Evolutionary conservation across 768 basidiomycete species (phyloP).

Genomic region (Leccinum boreale): DNA sequence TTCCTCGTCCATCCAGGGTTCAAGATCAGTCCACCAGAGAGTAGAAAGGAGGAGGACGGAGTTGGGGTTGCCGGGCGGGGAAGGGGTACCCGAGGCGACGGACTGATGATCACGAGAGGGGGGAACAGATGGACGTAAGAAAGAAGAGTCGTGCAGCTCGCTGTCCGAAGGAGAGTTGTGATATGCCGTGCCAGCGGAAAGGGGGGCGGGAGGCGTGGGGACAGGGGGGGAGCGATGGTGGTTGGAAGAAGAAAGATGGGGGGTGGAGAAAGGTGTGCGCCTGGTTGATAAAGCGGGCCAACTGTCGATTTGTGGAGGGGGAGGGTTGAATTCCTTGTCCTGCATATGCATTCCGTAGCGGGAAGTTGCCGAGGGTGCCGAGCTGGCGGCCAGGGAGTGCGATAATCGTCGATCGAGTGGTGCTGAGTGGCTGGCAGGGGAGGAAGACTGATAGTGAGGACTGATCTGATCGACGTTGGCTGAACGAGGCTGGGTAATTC

Average conservation of each 20-base stretch:
- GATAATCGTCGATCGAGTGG: slow-evolving; percentile 24
- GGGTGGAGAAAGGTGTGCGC: slow-evolving; percentile 25
- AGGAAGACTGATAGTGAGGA: slow-evolving; percentile 11
- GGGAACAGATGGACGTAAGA: slow-evolving; percentile 17
- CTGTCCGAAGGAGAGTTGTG: slow-evolving; percentile 17
- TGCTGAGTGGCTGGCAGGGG: slow-evolving; percentile 6
- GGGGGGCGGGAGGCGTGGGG: slow-evolving; percentile 21
- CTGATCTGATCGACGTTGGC: slow-evolving; percentile 28
- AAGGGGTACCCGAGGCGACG: slow-evolving; percentile 10
- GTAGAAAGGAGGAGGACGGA: slow-evolving; percentile 49
- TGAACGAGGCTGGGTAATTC: slow-evolving; percentile 27
- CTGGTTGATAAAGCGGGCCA: slow-evolving; percentile 36
- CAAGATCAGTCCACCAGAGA: slow-evolving; percentile 85
- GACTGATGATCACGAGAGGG: slow-evolving; percentile 18
- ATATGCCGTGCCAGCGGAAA: slow-evolving; percentile 15
- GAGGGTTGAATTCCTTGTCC: slow-evolving; percentile 35
- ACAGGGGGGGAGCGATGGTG: slow-evolving; percentile 42
- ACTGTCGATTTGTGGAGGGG: slow-evolving; percentile 23
- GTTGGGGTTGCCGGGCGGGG: slow-evolving; percentile 28
- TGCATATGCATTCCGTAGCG: slow-evolving; percentile 35
- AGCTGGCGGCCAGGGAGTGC: slow-evolving; percentile 11
- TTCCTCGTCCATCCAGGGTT: slow-evolving; percentile 97
- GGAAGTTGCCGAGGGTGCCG: slow-evolving; percentile 29
- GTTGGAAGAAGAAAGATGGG: slow-evolving; percentile 40
- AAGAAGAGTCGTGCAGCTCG: slow-evolving; percentile 18